Conservation (phyloP, 1,284 basidiomycete species). For the Ceratobasidium sp. region DNA sequence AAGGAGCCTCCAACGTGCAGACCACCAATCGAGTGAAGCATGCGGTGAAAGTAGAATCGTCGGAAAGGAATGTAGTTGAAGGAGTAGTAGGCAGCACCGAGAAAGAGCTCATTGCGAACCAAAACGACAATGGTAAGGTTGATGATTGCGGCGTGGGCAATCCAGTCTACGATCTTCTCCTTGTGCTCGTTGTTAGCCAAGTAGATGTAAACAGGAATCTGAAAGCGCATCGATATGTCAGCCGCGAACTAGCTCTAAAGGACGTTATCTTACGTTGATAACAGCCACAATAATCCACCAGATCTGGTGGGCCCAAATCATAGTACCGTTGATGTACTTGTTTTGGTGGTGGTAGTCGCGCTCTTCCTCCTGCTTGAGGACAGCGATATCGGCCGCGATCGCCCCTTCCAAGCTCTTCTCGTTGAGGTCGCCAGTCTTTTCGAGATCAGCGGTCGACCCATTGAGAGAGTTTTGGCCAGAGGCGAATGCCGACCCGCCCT, state of each 20-base stretch:
- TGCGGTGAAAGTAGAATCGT: constrained; percentile 36
- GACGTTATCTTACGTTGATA: constrained; percentile 1
- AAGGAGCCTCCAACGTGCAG: constrained; percentile 34
- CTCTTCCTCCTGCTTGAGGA: constrained; percentile 27
- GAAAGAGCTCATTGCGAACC: constrained; percentile 33
- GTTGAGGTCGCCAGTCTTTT: constrained; percentile 33
- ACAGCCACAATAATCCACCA: constrained; percentile 39
- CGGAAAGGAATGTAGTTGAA: constrained; percentile 41
- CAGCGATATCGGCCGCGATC: constrained; percentile 32
- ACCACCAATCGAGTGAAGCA: constrained; percentile 37
- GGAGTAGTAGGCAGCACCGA: constrained; percentile 12
- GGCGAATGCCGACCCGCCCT: constrained; percentile 32
- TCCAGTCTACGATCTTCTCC: constrained; percentile 28
- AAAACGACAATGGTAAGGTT: constrained; percentile 32
- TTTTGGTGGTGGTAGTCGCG: constrained; percentile 38
- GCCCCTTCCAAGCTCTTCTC: constrained; percentile 40
- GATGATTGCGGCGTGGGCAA: constrained; percentile 34
- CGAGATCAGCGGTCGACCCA: constrained; percentile 20
- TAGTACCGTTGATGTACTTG: constrained; percentile 33
- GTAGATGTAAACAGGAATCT: constrained; percentile 37
- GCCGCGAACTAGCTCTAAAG: neutral
- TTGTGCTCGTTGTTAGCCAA: constrained; percentile 28
- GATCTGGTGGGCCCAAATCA: constrained; percentile 43
- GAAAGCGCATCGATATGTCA: neutral
- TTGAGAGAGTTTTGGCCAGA: constrained; percentile 39